Base-by-base conservation (phyloP, 73 alveolate genomes). In the Paramecium sonneborni region DNA sequence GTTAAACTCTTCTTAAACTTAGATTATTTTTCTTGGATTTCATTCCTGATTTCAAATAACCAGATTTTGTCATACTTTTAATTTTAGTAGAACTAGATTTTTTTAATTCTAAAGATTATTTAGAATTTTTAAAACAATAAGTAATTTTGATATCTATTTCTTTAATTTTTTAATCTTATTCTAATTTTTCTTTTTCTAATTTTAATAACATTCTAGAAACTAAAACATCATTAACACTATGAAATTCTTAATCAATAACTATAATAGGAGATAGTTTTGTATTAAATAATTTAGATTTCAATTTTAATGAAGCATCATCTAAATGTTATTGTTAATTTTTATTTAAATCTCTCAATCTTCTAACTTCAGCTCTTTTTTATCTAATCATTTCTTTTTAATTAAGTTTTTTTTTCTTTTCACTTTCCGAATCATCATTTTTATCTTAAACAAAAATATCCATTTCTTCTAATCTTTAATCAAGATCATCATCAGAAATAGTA, bases 361-460 rank as follows among this genome's bases (percentile, higher is more conserved):
- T 72, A 72, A 12, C 20, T 37, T 72, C 86, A 12, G 20, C 12
- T 35, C 86, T 72, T 72, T 72, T 72, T 72, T 34, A 34, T 72
- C 86, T 30, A 32, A 2, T 72, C 18, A 32, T 1, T 72, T 72
- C 86, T 6, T 38, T 72, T 11, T 15, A 72, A 72, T 38, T 72
- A 5, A 5, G 6, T 5, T 62, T 62, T 12, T 26, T 72, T 24
- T 67, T 67, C 5, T 24, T 26, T 67, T 32, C 84, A 72, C 86
- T 72, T 3, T 35, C 86, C 0, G 86, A 21, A 35, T 38, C 44
- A 14, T n/a, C 20, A 21, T 38, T 38, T 18, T 72, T 72, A 72
- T 72, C 86, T 18, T 72, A 32, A 72, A 72, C 57, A 12, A 35
- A 72, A 5, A 72, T 72, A 18, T 72, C 86, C 86, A 72, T 72